Evolutionary conservation across 306 rosid species (phyloP), one percentile per base, ranked within the genome.

Genomic region (Trifolium dubium): DNA sequence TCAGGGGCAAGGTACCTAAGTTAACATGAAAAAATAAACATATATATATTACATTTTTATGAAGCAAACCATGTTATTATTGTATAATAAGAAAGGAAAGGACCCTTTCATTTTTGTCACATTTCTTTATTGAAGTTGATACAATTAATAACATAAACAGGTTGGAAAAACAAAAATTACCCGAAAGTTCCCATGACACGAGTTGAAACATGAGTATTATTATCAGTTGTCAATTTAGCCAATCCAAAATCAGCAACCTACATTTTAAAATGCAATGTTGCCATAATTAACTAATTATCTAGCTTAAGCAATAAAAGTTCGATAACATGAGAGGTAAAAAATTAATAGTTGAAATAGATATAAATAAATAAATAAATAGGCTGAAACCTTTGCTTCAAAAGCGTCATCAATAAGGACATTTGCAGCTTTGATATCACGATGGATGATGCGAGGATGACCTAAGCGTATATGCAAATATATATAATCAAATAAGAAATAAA

Each of bases 231-330:
- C 34, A 89, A 67, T 83, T 93, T 93, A 50, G 98, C 96, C 85
- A 93, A 78, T 76, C 98, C 98, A 69, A 91, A 93, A 86, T 93
- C 98, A 37, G 97, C 98, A 78, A 93, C 98, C 98, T 93, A 32
- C 41, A 60, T 44, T 44, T 72, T 12, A 13, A 69, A 62, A 64
- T 80, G 67, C 56, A 40, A 49, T 55, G 34, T 18, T 67, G 3
- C 10, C 31, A 18, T 39, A 23, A 31, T 71, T 40, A 47, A 64
- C 10, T 40, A 64, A 8, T 19, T 12, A 61, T 5, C 65, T 64
- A 71, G 67, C 81, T 44, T 66, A 14, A 46, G 13, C 29, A 54
- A 14, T 30, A 30, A 39, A 29, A 41, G 34, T 69, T 81, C 47
- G 30, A 2, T 43, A 46, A 74, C 15, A 46, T 8, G 28, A 18